Base-by-base conservation (phyloP, 2,329 filamentous ascomycete genomes). In the Sphaerulina vaccinii region DNA sequence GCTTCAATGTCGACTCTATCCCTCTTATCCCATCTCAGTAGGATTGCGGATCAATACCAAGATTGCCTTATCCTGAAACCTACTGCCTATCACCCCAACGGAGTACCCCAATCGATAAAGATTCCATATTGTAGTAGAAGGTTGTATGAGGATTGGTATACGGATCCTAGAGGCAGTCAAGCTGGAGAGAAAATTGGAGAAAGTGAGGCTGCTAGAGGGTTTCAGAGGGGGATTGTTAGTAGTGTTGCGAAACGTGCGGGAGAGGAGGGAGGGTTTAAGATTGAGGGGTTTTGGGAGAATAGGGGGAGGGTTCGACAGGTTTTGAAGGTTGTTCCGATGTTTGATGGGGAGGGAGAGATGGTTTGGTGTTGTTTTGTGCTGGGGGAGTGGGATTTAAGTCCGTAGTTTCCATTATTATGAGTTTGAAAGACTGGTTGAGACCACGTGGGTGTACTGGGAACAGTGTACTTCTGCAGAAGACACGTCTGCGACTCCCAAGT, bases 61-160 rank as follows among this genome's bases (percentile, higher is more conserved):
- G 62, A 65, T 24, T 60, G 64, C 47, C 33, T 67, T n/a, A 46
- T 67, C 37, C 29, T 67, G 18, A 48, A 48, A 8, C 54, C 63
- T 7, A 61, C 58, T 1, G 49, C 55, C 4, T 60, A 54, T 24
- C 59, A 64, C 33, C 15, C 22, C 8, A 61, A 61, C 36, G 56
- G 57, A 1, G n/a, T 33, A 36, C 52, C 58, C 3, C 53, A 53
- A 1, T 55, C 51, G 33, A 54, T 64, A 13, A 50, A 58, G 11
- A 40, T 62, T 8, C 62, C 62, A 1, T 60, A 56, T 54, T 54
- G 55, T 15, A 61, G 58, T 11, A 56, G 57, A 15, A 45, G 59
- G 8, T 41, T 64, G 5, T 61, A 57, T 33, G 51, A 54, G n/a
- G 56, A 61, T 45, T 61, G 58, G 58, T 61, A 59, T 49, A 40